phyloP scores from a whole-genome alignment of 352 stramenopile species.

The Globisporangium canariense region DNA sequence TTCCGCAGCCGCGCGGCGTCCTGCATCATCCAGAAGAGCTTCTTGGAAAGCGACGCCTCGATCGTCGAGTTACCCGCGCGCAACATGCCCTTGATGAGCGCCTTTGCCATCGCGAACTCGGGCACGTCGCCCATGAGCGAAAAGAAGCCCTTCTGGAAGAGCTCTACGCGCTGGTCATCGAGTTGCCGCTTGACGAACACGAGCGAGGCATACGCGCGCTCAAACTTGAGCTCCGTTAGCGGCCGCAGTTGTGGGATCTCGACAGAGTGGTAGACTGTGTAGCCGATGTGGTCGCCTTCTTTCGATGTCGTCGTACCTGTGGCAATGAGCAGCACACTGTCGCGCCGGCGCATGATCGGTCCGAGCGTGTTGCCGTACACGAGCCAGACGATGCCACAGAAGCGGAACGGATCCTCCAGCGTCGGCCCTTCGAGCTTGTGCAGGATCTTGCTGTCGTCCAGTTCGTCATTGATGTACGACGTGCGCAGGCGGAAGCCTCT shows the following conservation, averaged over 20 bases:
- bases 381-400: slow-evolving; percentile 19
- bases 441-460: slow-evolving; percentile 17
- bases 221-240: slow-evolving; percentile 17
- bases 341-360: slow-evolving; percentile 26
- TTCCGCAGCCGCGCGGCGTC: slow-evolving; percentile 27
- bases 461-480: slow-evolving; percentile 13
- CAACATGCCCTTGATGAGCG: slow-evolving; percentile 24
- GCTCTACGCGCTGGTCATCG: slow-evolving; percentile 27
- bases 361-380: slow-evolving; percentile 13
- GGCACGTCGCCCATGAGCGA: slow-evolving; percentile 29
- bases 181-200: slow-evolving; percentile 43
- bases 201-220: slow-evolving; percentile 32
- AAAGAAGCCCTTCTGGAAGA: slow-evolving; percentile 44
- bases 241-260: slow-evolving; percentile 20
- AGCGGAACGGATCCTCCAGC: slow-evolving; percentile 19
- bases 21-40: slow-evolving; percentile 45
- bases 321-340: slow-evolving; percentile 31
- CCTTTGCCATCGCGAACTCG: slow-evolving; percentile 19
- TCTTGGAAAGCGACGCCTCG: slow-evolving; percentile 37
- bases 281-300: slow-evolving; percentile 32
- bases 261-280: slow-evolving; percentile 39
- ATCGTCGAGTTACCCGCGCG: slow-evolving; percentile 28
- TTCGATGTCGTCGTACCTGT: slow-evolving; percentile 26
- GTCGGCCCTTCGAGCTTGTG: slow-evolving; percentile 15
- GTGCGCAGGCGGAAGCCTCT: slow-evolving; percentile 12